Evolutionary conservation across 805 yeast genomes (phyloP).

Genomic region (Zygosaccharomyces gambellarensis): DNA sequence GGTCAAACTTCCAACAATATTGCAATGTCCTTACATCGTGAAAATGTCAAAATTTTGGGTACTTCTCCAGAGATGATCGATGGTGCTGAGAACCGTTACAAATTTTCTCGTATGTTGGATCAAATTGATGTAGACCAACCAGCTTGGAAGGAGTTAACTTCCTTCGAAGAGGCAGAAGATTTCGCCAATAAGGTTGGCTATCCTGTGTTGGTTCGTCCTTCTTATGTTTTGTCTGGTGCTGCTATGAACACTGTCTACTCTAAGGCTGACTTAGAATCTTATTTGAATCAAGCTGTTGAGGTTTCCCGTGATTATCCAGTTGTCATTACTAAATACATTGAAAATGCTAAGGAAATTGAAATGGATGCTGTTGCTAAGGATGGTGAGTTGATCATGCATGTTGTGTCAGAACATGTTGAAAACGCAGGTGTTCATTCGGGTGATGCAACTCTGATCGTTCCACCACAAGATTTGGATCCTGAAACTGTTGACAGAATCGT

Average conservation of each 20-base stretch:
- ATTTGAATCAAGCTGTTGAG: slow-evolving; percentile 89
- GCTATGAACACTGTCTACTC: slow-evolving; percentile 98
- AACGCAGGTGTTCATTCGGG: slow-evolving; percentile 99
- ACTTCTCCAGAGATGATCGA: slow-evolving; percentile 98
- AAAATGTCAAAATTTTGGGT: slow-evolving; percentile 91
- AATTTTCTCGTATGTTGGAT: slow-evolving; percentile 96
- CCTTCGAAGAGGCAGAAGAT: slow-evolving; percentile 84
- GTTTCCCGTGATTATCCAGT: slow-evolving; percentile 98
- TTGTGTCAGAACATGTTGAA: slow-evolving; percentile 97
- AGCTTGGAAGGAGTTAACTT: slow-evolving; percentile 96
- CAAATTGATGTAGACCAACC: slow-evolving; percentile 97
- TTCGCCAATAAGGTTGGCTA: slow-evolving; percentile 88
- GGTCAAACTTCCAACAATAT: slow-evolving; percentile 98
- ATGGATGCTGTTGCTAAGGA: slow-evolving; percentile 98
- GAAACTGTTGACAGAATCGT: slow-evolving; percentile 90
- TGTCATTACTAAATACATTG: slow-evolving; percentile 93
- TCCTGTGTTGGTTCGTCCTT: slow-evolving; percentile 96
- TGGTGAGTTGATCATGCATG: slow-evolving; percentile 94
- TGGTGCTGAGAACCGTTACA: slow-evolving; percentile 95
- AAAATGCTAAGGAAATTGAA: slow-evolving; percentile 95
- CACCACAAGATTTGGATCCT: slow-evolving; percentile 91
- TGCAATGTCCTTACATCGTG: slow-evolving; percentile 87
- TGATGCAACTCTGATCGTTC: slow-evolving; percentile 95
- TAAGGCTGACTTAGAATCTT: slow-evolving; percentile 78
- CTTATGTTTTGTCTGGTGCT: slow-evolving; percentile 96